Percentiles rank a stretch among this genome's conserved stretches.
phyloP scores from a whole-genome alignment of 2,329 filamentous ascomycete genomes.

The Aspergillus fischeri region DNA sequence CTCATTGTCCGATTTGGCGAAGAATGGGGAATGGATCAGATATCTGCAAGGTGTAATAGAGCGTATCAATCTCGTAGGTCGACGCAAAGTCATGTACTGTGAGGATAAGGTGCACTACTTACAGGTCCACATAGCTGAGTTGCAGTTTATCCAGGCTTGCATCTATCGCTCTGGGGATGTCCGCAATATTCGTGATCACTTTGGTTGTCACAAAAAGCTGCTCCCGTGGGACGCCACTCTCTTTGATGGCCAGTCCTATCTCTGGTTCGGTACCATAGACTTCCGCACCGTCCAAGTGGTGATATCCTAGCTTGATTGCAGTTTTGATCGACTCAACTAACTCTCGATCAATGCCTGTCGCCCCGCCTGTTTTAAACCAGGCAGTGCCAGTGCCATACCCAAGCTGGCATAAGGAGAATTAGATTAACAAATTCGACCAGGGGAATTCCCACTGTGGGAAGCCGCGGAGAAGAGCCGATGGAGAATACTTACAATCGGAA shows the following conservation, averaged over 20 bases:
- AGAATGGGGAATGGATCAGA: conserved; percentile 60
- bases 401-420: conserved; percentile 37
- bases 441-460: neutral
- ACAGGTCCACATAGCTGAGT: conserved; percentile 61
- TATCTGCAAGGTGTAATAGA: conserved; percentile 40
- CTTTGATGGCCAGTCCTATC: conserved; percentile 46
- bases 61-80: neutral
- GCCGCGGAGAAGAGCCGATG: neutral
- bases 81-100: neutral
- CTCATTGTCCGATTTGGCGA: conserved; percentile 49
- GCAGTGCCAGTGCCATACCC: conserved; percentile 62
- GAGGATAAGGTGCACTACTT: conserved; percentile 16
- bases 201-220: conserved; percentile 56
- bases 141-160: conserved; percentile 57
- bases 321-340: conserved; percentile 54
- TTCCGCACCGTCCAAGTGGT: conserved; percentile 62
- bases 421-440: neutral
- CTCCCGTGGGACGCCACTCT: conserved; percentile 44
- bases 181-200: conserved; percentile 48
- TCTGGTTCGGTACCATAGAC: conserved; percentile 49
- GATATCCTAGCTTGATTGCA: conserved; percentile 57
- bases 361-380: conserved; percentile 56
- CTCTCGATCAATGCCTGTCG: conserved; percentile 48
- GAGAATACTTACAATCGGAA: conserved; percentile 49
- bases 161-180: conserved; percentile 55